A percentile compares a stretch with the other conserved stretches of the same genome.
phyloP scores from a whole-genome alignment of 2,329 filamentous ascomycete species.

The Aspergillus sp. region DNA sequence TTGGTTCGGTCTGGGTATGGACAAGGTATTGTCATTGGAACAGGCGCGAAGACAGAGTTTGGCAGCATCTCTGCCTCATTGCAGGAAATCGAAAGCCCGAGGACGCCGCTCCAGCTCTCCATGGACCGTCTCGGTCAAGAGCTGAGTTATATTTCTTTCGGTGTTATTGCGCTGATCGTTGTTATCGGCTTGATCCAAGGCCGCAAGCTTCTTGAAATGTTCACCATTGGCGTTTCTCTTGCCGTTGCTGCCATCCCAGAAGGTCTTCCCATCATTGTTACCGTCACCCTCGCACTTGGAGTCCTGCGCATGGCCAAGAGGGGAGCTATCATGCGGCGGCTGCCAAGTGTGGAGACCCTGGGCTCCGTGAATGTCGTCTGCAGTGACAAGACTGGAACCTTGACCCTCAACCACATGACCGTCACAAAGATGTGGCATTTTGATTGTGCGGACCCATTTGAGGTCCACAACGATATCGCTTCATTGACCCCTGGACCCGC shows the following conservation, averaged over 20 bases:
- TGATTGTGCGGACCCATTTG: slow-evolving; percentile 59
- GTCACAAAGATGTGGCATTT: slow-evolving; percentile 97
- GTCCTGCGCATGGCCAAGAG: slow-evolving; percentile 95
- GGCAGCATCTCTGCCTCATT: slow-evolving; percentile 93
- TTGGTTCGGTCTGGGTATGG: slow-evolving; percentile 92
- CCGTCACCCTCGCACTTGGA: slow-evolving; percentile 89
- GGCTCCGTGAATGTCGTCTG: slow-evolving; percentile 99
- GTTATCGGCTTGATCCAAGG: slow-evolving; percentile 87
- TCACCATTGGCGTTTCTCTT: slow-evolving; percentile 94
- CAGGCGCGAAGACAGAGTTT: slow-evolving; percentile 90
- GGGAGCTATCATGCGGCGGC: slow-evolving; percentile 89
- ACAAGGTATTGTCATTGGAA: slow-evolving; percentile 95
- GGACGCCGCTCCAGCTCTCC: slow-evolving; percentile 88
- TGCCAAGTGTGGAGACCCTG: slow-evolving; percentile 95
- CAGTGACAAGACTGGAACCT: slow-evolving; percentile 94
- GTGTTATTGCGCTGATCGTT: slow-evolving; percentile 89
- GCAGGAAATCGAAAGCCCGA: slow-evolving; percentile 89
- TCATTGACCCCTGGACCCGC: slow-evolving; percentile 65
- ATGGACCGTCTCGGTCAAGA: slow-evolving; percentile 98
- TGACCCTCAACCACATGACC: slow-evolving; percentile 98
- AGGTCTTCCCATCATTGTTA: slow-evolving; percentile 96
- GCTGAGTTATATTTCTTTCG: slow-evolving; percentile 94
- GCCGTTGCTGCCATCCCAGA: slow-evolving; percentile 96
- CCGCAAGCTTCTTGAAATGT: slow-evolving; percentile 87
- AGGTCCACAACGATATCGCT: slow-evolving; percentile 55